Evolutionary conservation across 805 yeast genomes (phyloP), one percentile per base, ranked within the genome.

Genomic region (Kodamaea neixiangensis): DNA sequence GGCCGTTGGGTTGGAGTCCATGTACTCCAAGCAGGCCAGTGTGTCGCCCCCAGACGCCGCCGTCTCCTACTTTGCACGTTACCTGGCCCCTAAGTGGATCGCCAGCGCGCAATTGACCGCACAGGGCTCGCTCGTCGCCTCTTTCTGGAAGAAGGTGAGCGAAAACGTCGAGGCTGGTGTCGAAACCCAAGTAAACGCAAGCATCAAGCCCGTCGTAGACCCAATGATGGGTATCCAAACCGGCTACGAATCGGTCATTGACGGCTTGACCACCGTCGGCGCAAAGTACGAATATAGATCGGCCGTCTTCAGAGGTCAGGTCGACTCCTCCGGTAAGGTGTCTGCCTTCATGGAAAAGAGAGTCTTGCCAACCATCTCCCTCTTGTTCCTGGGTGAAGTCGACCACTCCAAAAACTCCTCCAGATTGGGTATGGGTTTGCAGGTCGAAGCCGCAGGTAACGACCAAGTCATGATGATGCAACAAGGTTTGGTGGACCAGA

Each of bases 241-340:
- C 57, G 92, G 93, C 54, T 82, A 85, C 61, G 90, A 89, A 68
- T 89, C 96, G 31, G 84, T 86, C 41, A 78, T 92, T 53, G 97
- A 93, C 67, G 98, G 96, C 66, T 80, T 82, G 63, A 92, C 99
- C 61, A 88, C 97, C 54, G 68, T 93, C 51, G 99, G 97, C 74
- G 96, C 97, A 63, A 94, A 93, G 76, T 93, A 93, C 74, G 98
- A 94, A 77, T 94, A 90, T 81, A 90, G 97, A 77, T 96, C 90
- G 74, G 86, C 96, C 52, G 86, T 90, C 49, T 91, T 91, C 83
- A 85, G 99, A 75, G 97, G 97, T 66, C 96, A 92, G 72, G 66
- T 94, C 55, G 97, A 91, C 75, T 83, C 96, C 47, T 77, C 80
- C 54, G 99, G 99, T 73, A 90, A 89, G 75, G 96, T 93, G 48